Percentiles rank a stretch among this genome's conserved stretches.
phyloP scores from a whole-genome alignment of 2,329 filamentous ascomycete species.

The Cladosporium sp. region DNA sequence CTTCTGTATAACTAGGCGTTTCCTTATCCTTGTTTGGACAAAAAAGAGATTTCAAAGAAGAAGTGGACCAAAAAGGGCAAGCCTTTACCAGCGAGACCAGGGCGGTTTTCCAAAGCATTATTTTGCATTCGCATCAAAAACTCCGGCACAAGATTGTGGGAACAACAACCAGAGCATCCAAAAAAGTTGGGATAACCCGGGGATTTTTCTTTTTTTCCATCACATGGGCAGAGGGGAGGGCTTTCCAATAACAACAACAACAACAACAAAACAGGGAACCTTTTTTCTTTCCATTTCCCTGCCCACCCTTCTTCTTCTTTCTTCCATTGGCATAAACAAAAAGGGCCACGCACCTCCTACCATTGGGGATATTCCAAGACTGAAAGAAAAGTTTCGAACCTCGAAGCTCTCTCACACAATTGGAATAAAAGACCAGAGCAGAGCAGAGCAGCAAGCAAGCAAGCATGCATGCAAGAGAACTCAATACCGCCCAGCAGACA shows the following conservation, averaged over 20 bases:
- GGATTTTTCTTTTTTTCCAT: not conserved
- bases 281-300: not conserved
- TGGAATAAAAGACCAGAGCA: not conserved
- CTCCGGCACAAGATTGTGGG: conserved; percentile 7
- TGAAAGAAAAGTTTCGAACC: not conserved
- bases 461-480: not conserved
- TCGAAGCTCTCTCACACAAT: not conserved
- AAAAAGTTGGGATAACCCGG: not conserved
- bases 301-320: not conserved
- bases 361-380: not conserved
- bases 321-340: not conserved
- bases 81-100: not conserved
- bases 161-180: not conserved
- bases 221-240: not conserved
- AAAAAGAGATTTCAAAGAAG: not conserved
- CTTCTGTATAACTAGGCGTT: conserved; percentile 19
- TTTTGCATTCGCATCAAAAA: conserved; percentile 1
- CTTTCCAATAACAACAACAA: not conserved
- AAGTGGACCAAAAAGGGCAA: not conserved
- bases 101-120: not conserved
- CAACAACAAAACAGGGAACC: not conserved
- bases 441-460: not conserved
- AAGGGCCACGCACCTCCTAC: not conserved
- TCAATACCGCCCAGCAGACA: not conserved
- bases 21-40: not conserved